These are phyloP conservation scores for Globisporangium iwayamae DNA, from an alignment of 352 stramenopile species.

Conservation along the genomic window DNA sequence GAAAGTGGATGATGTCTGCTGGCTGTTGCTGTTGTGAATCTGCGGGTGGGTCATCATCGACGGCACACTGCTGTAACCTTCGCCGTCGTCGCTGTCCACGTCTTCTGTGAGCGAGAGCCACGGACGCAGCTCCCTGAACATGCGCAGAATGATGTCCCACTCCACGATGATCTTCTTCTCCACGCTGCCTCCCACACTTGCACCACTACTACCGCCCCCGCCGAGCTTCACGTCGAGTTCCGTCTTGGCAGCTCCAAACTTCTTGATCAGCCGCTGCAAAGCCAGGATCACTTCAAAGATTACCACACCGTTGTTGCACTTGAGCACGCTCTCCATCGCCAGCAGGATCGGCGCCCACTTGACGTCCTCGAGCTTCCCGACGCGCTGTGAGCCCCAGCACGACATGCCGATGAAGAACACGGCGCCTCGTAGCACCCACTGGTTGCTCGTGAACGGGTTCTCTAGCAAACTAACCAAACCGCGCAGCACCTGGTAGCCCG, in stretches of 20 bases:
- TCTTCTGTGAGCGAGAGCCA: conserved; percentile 64
- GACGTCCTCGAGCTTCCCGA: conserved; percentile 68
- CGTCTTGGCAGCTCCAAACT: conserved; percentile 52
- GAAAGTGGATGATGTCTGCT: background rate
- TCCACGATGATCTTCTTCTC: conserved; percentile 60
- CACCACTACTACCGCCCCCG: background rate
- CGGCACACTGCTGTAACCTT: conserved; percentile 15
- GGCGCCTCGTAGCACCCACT: conserved; percentile 74
- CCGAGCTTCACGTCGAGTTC: conserved; percentile 10
- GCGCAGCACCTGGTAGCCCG: conserved; percentile 65
- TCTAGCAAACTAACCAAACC: conserved; percentile 75
- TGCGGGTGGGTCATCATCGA: conserved; percentile 23
- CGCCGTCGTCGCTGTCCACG: conserved; percentile 21
- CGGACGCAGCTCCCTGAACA: conserved; percentile 57
- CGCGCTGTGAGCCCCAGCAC: conserved; percentile 81
- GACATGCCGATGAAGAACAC: conserved; percentile 90
- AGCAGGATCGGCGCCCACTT: conserved; percentile 72
- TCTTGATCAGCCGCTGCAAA: conserved; percentile 84
- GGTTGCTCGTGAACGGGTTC: conserved; percentile 45
- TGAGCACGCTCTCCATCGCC: conserved; percentile 53
- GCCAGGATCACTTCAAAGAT: conserved; percentile 88
- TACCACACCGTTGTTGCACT: conserved; percentile 72
- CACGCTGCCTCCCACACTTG: background rate
- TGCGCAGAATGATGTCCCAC: conserved; percentile 84
- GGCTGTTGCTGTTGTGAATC: conserved; percentile 8